Conservation (phyloP, 108 stramenopile genomes). For the Stephanodiscus minutulus region DNA sequence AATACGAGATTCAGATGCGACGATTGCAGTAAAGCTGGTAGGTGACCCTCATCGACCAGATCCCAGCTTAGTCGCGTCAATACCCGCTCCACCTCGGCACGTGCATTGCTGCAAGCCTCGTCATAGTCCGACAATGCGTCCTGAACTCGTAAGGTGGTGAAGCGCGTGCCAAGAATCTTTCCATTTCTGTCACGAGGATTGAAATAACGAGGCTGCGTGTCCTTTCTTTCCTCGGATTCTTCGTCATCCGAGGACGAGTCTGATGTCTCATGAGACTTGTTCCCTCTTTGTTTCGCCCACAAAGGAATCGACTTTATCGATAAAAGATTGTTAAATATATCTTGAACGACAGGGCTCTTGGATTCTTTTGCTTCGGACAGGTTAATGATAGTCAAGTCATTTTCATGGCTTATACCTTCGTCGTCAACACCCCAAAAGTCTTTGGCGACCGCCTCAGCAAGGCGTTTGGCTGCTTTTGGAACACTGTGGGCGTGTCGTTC, state of each 20-base stretch:
- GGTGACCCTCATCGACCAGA: slow-evolving; percentile 66
- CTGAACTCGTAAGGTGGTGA: slow-evolving; percentile 83
- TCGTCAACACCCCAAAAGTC: slow-evolving; percentile 67
- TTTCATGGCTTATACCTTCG: neutral
- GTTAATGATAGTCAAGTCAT: slow-evolving; percentile 27
- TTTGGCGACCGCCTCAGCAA: slow-evolving; percentile 57
- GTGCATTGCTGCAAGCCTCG: slow-evolving; percentile 60
- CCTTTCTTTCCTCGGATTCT: slow-evolving; percentile 10
- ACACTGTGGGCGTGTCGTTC: slow-evolving; percentile 55
- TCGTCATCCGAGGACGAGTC: neutral
- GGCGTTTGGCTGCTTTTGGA: slow-evolving; percentile 41
- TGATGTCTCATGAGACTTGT: neutral
- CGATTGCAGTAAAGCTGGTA: slow-evolving; percentile 75
- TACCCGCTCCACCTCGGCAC: slow-evolving; percentile 52
- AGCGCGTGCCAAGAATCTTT: slow-evolving; percentile 76
- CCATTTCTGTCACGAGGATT: slow-evolving; percentile 88
- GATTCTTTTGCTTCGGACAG: slow-evolving; percentile 31
- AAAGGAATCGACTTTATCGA: slow-evolving; percentile 71
- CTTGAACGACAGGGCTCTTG: slow-evolving; percentile 57
- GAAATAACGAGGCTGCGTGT: slow-evolving; percentile 37
- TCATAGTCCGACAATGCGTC: slow-evolving; percentile 75
- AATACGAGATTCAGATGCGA: slow-evolving; percentile 81
- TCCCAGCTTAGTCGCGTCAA: slow-evolving; percentile 56
- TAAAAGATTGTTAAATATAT: slow-evolving; percentile 88
- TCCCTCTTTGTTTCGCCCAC: slow-evolving; percentile 36